phyloP scores from a whole-genome alignment of 2,329 filamentous ascomycete genomes.

The Aspergillus brasiliensis region DNA sequence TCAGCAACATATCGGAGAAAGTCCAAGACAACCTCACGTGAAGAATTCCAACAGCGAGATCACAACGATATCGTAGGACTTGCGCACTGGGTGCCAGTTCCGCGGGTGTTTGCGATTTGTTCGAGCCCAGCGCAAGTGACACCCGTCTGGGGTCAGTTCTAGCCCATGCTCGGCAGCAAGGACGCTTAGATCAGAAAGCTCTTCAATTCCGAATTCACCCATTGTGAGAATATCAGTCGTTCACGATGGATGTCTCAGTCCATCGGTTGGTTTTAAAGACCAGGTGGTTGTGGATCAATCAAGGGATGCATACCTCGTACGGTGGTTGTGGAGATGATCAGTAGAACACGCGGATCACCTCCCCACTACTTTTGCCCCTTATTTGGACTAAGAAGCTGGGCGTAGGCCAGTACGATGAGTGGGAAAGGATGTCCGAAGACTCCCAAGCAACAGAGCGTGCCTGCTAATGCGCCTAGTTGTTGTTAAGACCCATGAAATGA shows the following conservation, averaged over 20 bases:
- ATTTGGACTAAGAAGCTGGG: background rate
- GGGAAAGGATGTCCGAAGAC: background rate
- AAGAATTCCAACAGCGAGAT: slow-evolving; percentile 5
- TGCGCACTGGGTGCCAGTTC: background rate
- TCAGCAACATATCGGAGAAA: background rate
- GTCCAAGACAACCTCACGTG: background rate
- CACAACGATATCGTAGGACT: background rate
- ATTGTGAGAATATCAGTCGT: background rate
- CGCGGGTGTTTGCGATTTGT: slow-evolving; percentile 3
- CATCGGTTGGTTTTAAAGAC: slow-evolving; percentile 1
- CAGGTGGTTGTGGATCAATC: background rate
- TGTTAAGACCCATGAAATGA: background rate
- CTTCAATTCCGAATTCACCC: background rate
- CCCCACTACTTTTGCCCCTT: background rate
- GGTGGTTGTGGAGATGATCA: background rate
- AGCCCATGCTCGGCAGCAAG: slow-evolving; percentile 2
- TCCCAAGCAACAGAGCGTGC: background rate
- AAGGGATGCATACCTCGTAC: slow-evolving; percentile 1
- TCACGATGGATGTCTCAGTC: background rate
- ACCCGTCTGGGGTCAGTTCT: slow-evolving; percentile 2
- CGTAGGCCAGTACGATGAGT: background rate
- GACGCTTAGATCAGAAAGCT: background rate
- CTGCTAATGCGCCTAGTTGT: background rate
- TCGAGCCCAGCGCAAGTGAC: slow-evolving; percentile 3
- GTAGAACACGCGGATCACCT: background rate